phyloP scores from a whole-genome alignment of 768 basidiomycete species.

The Xerocomellus dryophilus region DNA sequence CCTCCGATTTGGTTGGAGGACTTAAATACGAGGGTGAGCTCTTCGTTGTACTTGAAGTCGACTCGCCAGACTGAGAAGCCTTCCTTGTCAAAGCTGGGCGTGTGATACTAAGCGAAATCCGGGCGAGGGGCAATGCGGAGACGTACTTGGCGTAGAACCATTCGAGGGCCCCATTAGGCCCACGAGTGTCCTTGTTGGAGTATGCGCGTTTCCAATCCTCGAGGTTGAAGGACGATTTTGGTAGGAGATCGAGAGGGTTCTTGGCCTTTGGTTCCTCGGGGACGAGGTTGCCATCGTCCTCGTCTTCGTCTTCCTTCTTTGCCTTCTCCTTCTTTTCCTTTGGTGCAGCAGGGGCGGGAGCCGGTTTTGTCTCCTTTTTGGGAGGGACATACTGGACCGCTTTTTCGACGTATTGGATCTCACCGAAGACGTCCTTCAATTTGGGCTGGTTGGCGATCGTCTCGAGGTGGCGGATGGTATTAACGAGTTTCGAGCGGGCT shows the following conservation, averaged over 20 bases:
- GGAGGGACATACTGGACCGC: constrained; percentile 68
- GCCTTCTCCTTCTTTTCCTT: constrained; percentile 65
- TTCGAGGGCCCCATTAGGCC: constrained; percentile 75
- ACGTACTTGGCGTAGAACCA: constrained; percentile 96
- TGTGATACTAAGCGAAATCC: constrained; percentile 1
- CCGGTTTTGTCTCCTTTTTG: constrained; percentile 58
- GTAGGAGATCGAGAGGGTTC: constrained; percentile 91
- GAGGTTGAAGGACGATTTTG: constrained; percentile 83
- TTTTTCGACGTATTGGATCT: constrained; percentile 63
- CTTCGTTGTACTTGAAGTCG: constrained; percentile 96
- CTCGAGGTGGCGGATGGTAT: constrained; percentile 81
- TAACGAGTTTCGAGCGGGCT: constrained; percentile 63
- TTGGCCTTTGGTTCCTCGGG: constrained; percentile 85
- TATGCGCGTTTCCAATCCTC: constrained; percentile 98
- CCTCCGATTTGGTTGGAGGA: constrained; percentile 91
- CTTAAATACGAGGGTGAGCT: constrained; percentile 92
- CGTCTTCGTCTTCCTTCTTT: constrained; percentile 50
- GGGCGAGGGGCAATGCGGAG: neutral
- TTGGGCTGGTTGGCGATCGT: constrained; percentile 84
- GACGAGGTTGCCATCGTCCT: constrained; percentile 72
- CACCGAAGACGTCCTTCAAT: constrained; percentile 64
- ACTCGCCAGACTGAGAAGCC: constrained; percentile 91
- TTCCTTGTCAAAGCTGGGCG: constrained; percentile 72
- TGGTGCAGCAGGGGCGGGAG: constrained; percentile 38
- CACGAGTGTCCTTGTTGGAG: constrained; percentile 97